Evolutionary conservation across 106 monocot genomes (phyloP), one percentile per base, ranked within the genome.

Genomic region (Ottelia alismoides): DNA sequence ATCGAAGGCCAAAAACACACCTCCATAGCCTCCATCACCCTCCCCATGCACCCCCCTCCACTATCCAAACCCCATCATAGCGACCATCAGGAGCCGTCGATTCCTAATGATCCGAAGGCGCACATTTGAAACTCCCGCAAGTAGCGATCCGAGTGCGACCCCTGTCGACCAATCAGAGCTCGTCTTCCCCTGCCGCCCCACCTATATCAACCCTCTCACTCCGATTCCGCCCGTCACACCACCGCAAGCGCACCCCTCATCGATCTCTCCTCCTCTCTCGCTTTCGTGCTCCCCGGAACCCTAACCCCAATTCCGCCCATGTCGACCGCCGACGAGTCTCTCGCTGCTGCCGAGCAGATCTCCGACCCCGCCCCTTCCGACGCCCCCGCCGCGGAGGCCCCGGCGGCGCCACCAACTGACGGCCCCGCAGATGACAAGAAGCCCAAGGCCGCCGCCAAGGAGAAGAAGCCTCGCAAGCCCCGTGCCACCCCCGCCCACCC

Each of bases 401-500:
- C 52, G 23, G 55, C 52, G 19, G 65, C n/a, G n/a, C n/a, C n/a
- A n/a, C n/a, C n/a, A n/a, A n/a, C n/a, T n/a, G n/a, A n/a, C n/a
- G n/a, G n/a, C n/a, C n/a, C n/a, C n/a, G n/a, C n/a, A n/a, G n/a
- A n/a, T n/a, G n/a, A n/a, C n/a, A n/a, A n/a, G n/a, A n/a, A n/a
- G n/a, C n/a, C 16, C 29, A 26, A 51, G 19, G 43, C 22, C 21
- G 50, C 51, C 47, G 49, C 27, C 16, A 65, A 69, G 61, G 11
- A 63, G 17, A 63, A 54, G 30, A 61, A 57, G 52, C 14, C 57
- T 60, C 0, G 56, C 51, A 81, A 81, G 70, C 64, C 78, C 19
- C 70, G 74, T 1, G 45, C 19, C 17, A n/a, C 63, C 20, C 27
- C 77, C 40, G 1, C 74, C 4, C 86, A 92, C 31, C 92, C 92